These are phyloP conservation scores for Solanum paucissectum DNA, from an alignment of 257 asterid species.

Conservation along the genomic window DNA sequence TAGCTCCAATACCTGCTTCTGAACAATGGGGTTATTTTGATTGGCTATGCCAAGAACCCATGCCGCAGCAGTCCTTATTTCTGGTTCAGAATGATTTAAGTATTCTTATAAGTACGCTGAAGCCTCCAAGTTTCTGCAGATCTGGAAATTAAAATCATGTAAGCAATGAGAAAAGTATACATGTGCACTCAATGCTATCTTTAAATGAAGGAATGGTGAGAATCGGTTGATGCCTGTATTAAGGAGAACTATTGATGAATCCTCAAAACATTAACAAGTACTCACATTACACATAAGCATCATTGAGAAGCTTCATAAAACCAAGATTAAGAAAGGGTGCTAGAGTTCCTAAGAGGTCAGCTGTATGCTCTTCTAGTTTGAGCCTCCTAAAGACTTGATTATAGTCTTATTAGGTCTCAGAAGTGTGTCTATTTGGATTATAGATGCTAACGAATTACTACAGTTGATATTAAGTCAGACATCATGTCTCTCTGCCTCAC, in stretches of 20 bases:
- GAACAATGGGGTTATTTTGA: conserved; percentile 70
- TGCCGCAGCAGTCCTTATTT: conserved; percentile 58
- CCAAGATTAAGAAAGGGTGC: not conserved
- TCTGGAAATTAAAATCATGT: conserved; percentile 23
- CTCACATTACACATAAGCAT: not conserved
- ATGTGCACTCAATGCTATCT: not conserved
- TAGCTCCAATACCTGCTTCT: conserved; percentile 51
- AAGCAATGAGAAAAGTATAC: not conserved
- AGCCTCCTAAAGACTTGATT: not conserved
- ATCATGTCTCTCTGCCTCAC: not conserved
- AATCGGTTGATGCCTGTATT: not conserved
- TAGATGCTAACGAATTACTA: not conserved
- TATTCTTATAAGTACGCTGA: conserved; percentile 36
- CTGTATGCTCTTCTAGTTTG: not conserved
- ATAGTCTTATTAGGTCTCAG: not conserved
- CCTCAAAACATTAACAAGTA: not conserved
- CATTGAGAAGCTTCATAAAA: not conserved
- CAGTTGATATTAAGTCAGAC: not conserved
- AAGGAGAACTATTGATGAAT: not conserved
- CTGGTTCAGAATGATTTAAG: conserved; percentile 38
- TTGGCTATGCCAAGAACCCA: conserved; percentile 82
- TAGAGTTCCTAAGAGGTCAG: not conserved
- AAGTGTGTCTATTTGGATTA: not conserved
- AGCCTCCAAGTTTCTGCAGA: conserved; percentile 72
- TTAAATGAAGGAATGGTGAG: not conserved